Evolutionary conservation across 345 rosid species (phyloP).

Genomic region (Eucalyptus leucophloia): DNA sequence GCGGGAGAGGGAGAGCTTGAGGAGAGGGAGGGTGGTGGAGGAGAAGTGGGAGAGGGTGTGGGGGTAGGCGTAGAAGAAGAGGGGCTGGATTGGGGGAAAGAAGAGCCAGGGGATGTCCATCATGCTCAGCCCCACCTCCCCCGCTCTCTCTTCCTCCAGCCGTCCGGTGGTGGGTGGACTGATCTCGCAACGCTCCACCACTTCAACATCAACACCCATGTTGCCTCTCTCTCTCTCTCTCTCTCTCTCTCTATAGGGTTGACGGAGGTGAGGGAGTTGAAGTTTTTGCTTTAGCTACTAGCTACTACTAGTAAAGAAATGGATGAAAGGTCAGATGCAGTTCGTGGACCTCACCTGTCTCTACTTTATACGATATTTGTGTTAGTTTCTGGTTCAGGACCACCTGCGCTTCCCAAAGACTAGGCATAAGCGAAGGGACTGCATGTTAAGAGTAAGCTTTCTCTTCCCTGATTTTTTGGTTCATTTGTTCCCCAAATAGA

Average conservation of each 20-base stretch:
- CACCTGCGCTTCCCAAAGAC: neutral
- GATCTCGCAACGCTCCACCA: neutral
- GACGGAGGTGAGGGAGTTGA: neutral
- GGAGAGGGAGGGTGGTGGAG: slow-evolving; percentile 11
- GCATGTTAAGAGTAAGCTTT: too few relatives aligned
- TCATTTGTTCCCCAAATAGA: too few relatives aligned
- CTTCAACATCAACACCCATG: neutral
- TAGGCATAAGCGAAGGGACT: neutral
- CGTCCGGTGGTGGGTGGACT: neutral
- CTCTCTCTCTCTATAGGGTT: neutral
- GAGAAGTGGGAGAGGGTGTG: slow-evolving; percentile 15
- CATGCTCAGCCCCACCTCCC: slow-evolving; percentile 5
- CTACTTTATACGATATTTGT: neutral
- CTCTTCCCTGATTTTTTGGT: too few relatives aligned
- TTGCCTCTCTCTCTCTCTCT: neutral
- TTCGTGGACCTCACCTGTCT: neutral
- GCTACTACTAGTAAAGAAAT: neutral
- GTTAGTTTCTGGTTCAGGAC: neutral
- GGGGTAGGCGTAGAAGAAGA: slow-evolving; percentile 30
- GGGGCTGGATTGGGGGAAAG: slow-evolving; percentile 22
- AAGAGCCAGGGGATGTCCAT: slow-evolving; percentile 50
- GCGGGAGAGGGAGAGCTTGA: slow-evolving; percentile 33
- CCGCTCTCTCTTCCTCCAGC: neutral
- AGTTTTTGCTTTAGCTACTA: neutral
- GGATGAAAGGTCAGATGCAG: neutral